A percentile compares a stretch with the other conserved stretches of the same genome.
Evolutionary conservation across 306 rosid genomes (phyloP).

Genomic region (Lathyrus oleraceus): DNA sequence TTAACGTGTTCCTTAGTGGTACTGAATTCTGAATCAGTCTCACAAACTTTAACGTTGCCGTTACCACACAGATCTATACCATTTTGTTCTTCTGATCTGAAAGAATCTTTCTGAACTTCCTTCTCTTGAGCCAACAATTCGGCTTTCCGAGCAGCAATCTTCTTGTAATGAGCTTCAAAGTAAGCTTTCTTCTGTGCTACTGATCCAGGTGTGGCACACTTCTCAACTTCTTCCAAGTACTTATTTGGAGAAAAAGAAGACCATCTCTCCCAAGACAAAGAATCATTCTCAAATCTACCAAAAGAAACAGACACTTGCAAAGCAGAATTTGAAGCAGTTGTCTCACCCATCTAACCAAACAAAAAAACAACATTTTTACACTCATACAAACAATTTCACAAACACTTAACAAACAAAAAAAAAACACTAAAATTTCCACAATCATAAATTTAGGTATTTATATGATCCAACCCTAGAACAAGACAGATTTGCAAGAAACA

Average conservation of each 20-base stretch:
- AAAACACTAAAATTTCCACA: slow-evolving; percentile 16
- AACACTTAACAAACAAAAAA: slow-evolving; percentile 36
- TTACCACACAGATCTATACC: slow-evolving; percentile 48
- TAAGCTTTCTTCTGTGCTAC: slow-evolving; percentile 94
- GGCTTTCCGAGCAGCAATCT: slow-evolving; percentile 83
- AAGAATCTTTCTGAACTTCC: slow-evolving; percentile 44
- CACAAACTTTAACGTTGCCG: not conserved
- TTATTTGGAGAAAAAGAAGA: slow-evolving; percentile 88
- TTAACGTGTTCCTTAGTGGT: slow-evolving; percentile 28
- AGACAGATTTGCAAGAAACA: slow-evolving; percentile 32
- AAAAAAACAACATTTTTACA: slow-evolving; percentile 31
- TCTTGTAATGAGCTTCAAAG: slow-evolving; percentile 96
- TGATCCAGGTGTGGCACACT: slow-evolving; percentile 94
- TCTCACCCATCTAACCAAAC: slow-evolving; percentile 67
- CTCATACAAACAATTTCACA: slow-evolving; percentile 29
- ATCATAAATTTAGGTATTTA: slow-evolving; percentile 10
- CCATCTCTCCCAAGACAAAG: slow-evolving; percentile 97
- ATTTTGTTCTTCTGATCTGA: slow-evolving; percentile 48
- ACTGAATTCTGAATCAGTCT: slow-evolving; percentile 42
- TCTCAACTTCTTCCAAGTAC: slow-evolving; percentile 96
- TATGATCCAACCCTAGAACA: slow-evolving; percentile 22
- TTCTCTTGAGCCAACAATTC: slow-evolving; percentile 71
- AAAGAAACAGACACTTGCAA: slow-evolving; percentile 91
- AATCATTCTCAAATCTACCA: slow-evolving; percentile 89
- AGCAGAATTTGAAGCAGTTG: slow-evolving; percentile 51